These are phyloP conservation scores for Gentiana macrophylla DNA, from an alignment of 257 asterid genomes.

Conservation along the genomic window DNA sequence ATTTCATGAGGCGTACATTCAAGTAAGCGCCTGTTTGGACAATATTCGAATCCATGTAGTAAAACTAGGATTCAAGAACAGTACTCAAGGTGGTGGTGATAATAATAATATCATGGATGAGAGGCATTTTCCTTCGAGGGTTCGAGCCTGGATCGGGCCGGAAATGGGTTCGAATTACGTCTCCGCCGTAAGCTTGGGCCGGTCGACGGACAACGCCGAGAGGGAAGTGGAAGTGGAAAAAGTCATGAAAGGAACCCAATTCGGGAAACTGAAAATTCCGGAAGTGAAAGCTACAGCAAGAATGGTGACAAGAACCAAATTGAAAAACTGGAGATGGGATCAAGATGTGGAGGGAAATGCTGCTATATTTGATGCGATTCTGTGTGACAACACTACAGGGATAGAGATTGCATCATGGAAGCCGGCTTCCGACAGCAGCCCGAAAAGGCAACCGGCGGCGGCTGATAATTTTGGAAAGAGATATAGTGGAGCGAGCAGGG, in stretches of 20 bases:
- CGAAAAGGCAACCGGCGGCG: background rate
- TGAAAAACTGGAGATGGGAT: conserved; percentile 89
- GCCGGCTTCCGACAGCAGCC: conserved; percentile 27
- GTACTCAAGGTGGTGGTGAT: conserved; percentile 5
- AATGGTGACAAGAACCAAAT: conserved; percentile 39
- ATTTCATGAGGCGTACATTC: conserved; percentile 44
- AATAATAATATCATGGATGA: conserved; percentile 24
- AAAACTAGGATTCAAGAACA: conserved; percentile 44
- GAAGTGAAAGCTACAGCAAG: conserved; percentile 48
- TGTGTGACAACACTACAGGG: conserved; percentile 57
- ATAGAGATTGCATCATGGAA: conserved; percentile 60
- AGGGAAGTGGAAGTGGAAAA: conserved; percentile 53
- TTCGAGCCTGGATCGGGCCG: conserved; percentile 82
- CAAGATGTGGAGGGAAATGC: conserved; percentile 79
- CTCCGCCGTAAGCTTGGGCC: conserved; percentile 63
- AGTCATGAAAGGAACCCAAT: conserved; percentile 40
- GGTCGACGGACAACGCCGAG: conserved; percentile 56
- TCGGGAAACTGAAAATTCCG: conserved; percentile 30
- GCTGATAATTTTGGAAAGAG: conserved; percentile 27
- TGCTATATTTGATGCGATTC: conserved; percentile 42
- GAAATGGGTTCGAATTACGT: conserved; percentile 72
- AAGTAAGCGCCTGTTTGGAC: conserved; percentile 59
- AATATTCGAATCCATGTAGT: conserved; percentile 63
- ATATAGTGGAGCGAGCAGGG: conserved; percentile 40
- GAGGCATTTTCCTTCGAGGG: conserved; percentile 66